Evolutionary conservation across 2,329 filamentous ascomycete species (phyloP), one percentile per base, ranked within the genome.

Genomic region (Plectosphaerella sp.): DNA sequence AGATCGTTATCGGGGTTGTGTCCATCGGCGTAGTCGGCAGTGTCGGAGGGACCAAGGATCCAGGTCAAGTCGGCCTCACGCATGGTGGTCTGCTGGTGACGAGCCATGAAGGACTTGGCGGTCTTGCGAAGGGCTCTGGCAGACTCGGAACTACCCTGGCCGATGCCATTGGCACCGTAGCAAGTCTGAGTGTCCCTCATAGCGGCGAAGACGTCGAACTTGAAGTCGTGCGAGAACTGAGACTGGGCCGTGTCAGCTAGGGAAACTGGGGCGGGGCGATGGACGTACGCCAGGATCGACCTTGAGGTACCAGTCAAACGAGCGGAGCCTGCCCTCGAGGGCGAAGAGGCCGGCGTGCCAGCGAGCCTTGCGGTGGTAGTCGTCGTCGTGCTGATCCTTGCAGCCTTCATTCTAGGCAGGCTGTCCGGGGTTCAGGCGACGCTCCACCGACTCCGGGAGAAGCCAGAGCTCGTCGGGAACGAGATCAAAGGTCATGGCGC

Each of bases 271-370:
- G n/a, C 22, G 49, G 24, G 33, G 1, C 16, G 46, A 24, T 16
- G 2, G 42, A 68, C 77, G 73, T 66, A 83, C 81, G 52, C 80
- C 79, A 47, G 82, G 80, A 58, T 84, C 79, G 11, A 85, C 74
- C 56, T 76, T 74, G 80, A 80, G 83, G 62, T 82, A 84, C 73
- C 76, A 85, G 51, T 82, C 74, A 56, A 80, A 83, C 22, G 72
- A 58, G 52, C 79, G 72, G 45, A 95, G 78, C 2, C 86, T 84
- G 1, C 86, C 82, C 66, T 95, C 89, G 51, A 86, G 81, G 66
- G 90, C 91, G 74, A 95, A 93, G 63, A 89, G 77, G 52, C 89
- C 89, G 57, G 85, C 87, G 68, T 91, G 92, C 89, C 89, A 94
- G 45, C 87, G 82, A 62, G 85, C 89, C 82, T 89, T 89, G 64